Base-by-base conservation (phyloP, 768 basidiomycete genomes). In the Panus rudis region DNA sequence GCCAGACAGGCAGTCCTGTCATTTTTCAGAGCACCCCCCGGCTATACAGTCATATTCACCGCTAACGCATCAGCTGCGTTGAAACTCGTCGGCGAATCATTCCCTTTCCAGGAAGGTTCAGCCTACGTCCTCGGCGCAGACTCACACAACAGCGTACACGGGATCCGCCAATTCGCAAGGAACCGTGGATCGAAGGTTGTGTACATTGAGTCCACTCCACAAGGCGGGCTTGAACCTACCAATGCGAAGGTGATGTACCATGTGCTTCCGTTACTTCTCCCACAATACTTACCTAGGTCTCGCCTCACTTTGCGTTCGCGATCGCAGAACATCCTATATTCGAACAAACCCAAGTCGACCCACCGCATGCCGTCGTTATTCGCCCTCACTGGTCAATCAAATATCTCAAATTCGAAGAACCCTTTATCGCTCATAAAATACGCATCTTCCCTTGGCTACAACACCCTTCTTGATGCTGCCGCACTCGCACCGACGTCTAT, bases 71-170 rank as follows among this genome's bases (percentile, higher is more conserved):
- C 81, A 6, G 82, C 71, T 4, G 86, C 88, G 1, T 68, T 92
- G 52, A 90, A 89, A 55, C 71, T 92, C 24, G 73, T 91, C 30
- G 89, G 87, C 25, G 88, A 92, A 60, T 69, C 85, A 0, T 92
- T 79, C 52, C 84, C 83, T 0, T 91, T 89, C 54, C 60, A 57
- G 4, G 64, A 64, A 28, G 72, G 68, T n/a, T 75, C 79, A 39
- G 62, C 61, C 35, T 81, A 79, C 54, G 72, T 91, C 39, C 76
- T 91, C 43, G 75, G 82, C 16, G 70, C 73, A 13, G 88, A 92
- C 61, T 82, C 84, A 6, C 89, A 92, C 59, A 90, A 89, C 54
- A 88, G 84, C 48, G 79, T 90, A 16, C 82, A 90, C 52, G 87
- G 87, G 7, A 83, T 90, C 46, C 73, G 88, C 32, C 72, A 84